Evolutionary conservation across 2,329 filamentous ascomycete genomes (phyloP), one percentile per base, ranked within the genome.

Genomic region (Xylariaceae sp.): DNA sequence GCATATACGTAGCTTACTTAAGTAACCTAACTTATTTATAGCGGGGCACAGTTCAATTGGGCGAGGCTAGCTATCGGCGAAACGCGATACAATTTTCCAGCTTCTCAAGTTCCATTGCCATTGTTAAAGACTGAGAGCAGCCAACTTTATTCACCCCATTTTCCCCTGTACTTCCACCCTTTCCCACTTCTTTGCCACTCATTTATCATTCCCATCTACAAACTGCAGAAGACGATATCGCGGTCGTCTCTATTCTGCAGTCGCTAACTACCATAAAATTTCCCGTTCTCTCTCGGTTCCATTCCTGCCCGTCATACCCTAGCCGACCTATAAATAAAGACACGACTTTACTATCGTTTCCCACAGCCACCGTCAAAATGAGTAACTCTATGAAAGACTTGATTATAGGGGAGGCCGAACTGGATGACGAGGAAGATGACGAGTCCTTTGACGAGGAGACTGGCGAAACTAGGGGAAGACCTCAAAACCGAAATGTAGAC

Each of bases 391-490:
- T 90, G 83, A 84, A 83, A 73, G 87, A 92, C 71, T 79, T 97
- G 70, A 88, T 99, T 69, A 88, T 93, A 66, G 87, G 87, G 62
- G 88, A 92, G 77, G 95, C 93, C 65, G 87, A 96, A 74, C 79
- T 97, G 57, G 93, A 93, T 70, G 87, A 87, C 21, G 90, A 95
- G 54, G 90, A 93, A 64, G 90, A 93, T 50, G 91, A 96, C 59
- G 91, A 90, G 67, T 91, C 89, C 9, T 89, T 89, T 59, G 89
- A 91, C 66, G 91, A 93, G 63, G 89, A 91, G 60, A 87, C 82
- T 21, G 89, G 86, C 50, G 83, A 89, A 66, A 73, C 77, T 45
- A 78, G 76, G 44, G 64, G 74, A 50, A 78, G 79, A 70, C 73
- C 79, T 56, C 72, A 75, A 59, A 65, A 68, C n/a, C 67, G 70